Base-by-base conservation (phyloP, 768 basidiomycete genomes). In the Porphyrellus cyaneotinctus region DNA sequence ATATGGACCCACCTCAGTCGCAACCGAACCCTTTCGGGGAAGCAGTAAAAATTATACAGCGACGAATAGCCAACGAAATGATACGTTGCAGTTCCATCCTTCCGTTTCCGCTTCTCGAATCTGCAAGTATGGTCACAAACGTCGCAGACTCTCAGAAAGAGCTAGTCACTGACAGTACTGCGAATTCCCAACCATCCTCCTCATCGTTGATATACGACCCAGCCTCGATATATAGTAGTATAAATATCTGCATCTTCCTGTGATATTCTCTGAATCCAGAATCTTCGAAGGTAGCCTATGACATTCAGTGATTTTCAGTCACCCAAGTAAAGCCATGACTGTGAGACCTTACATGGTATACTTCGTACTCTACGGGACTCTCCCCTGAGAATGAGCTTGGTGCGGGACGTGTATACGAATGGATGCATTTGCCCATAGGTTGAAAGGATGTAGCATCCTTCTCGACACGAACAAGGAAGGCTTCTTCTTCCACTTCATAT, bases 61-160 rank as follows among this genome's bases (percentile, higher is more conserved):
- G 94, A 92, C 4, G 92, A 89, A 70, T 95, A 99, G 11, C 95
- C 95, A 43, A 88, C 79, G 59, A 98, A 97, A 72, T 97, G 95
- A 69, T 97, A 95, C 6, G 85, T 82, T 14, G 72, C 58, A 4
- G 76, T 75, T 55, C 77, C 71, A 8, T 80, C 74, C 59, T 67
- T 77, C 54, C 86, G 77, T 64, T 82, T 85, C 28, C 91, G 83
- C 61, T 87, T 90, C 70, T 97, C 92, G 66, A 84, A 97, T 48
- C 92, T 95, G 63, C 20, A 23, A 12, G 11, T 6, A 43, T 18
- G 18, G 47, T 60, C 41, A 62, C 14, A 31, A 47, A 54, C 28
- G 10, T 46, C 37, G 9, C 7, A 11, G 11, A 37, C 1, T 1
- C 15, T 15, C 41, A 46, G 4, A 20, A 43, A n/a, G 31, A 38